These are phyloP conservation scores for Geotrichum australiense DNA, from an alignment of 1,139 yeast genomes.

Conservation along the genomic window DNA sequence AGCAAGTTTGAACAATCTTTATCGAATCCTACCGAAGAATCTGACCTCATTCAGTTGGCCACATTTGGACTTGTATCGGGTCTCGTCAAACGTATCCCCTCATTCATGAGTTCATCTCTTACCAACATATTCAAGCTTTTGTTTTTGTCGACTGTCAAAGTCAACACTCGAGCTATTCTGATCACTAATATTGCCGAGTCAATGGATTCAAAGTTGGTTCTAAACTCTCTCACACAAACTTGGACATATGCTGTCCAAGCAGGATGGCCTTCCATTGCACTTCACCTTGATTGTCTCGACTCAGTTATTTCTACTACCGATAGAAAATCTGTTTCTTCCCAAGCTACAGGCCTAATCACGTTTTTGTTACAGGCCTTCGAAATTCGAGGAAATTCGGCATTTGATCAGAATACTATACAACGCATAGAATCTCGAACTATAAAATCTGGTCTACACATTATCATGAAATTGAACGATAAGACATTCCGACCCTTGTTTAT, in stretches of 20 bases:
- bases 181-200: conserved; percentile 58
- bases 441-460: conserved; percentile 64
- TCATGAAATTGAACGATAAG: conserved; percentile 89
- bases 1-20: conserved; percentile 46
- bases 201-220: conserved; percentile 57
- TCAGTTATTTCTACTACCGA: conserved; percentile 58
- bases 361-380: conserved; percentile 70
- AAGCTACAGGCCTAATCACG: conserved; percentile 62
- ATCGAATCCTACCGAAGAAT: conserved; percentile 25
- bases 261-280: conserved; percentile 50
- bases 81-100: conserved; percentile 76
- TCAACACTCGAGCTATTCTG: conserved; percentile 56
- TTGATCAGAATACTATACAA: conserved; percentile 68
- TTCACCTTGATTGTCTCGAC: conserved; percentile 62
- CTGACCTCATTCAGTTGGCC: conserved; percentile 40
- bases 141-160: conserved; percentile 48
- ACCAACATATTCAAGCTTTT: conserved; percentile 53
- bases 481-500: conserved; percentile 90
- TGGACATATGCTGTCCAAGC: conserved; percentile 53
- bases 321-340: conserved; percentile 65
- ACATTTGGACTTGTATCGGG: conserved; percentile 66
- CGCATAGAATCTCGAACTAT: conserved; percentile 75
- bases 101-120: conserved; percentile 68
- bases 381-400: conserved; percentile 41
- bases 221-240: conserved; percentile 53